phyloP scores from a whole-genome alignment of 495 filamentous ascomycete species.

The Entonaema liquescens region DNA sequence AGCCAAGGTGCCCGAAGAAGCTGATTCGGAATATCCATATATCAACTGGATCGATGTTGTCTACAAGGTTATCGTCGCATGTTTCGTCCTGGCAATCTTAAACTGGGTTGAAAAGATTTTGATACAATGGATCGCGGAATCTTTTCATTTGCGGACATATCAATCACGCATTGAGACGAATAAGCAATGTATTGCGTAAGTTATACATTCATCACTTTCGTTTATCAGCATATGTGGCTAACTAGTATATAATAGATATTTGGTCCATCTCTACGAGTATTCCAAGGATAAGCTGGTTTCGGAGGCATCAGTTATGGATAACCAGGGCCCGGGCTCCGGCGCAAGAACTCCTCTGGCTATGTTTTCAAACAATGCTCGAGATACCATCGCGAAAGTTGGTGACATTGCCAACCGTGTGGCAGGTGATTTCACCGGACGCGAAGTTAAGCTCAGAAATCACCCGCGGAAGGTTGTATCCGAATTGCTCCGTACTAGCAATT shows the following conservation, averaged over 20 bases:
- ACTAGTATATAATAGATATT: constrained; percentile 52
- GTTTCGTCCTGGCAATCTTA: constrained; percentile 80
- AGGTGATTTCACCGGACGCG: constrained; percentile 91
- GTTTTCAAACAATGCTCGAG: constrained; percentile 74
- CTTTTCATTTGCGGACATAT: constrained; percentile 91
- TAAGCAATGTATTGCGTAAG: constrained; percentile 79
- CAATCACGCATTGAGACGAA: constrained; percentile 91
- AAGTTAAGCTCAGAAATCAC: constrained; percentile 76
- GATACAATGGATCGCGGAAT: constrained; percentile 93
- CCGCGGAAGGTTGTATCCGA: constrained; percentile 86
- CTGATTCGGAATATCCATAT: constrained; percentile 48
- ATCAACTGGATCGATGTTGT: constrained; percentile 76
- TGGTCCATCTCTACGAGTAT: constrained; percentile 83
- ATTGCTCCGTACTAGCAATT: constrained; percentile 73
- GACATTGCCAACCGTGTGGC: constrained; percentile 88
- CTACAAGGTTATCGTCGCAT: constrained; percentile 85
- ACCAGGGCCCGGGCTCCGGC: constrained; percentile 58
- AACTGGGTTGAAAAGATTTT: constrained; percentile 94
- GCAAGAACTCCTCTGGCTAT: constrained; percentile 75
- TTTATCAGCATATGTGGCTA: constrained; percentile 1
- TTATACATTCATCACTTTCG: constrained; percentile 18
- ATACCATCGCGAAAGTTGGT: constrained; percentile 81
- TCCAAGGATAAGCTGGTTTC: constrained; percentile 77
- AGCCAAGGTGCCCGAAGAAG: constrained; percentile 40
- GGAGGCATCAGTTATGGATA: constrained; percentile 69